phyloP scores from a whole-genome alignment of 2,329 filamentous ascomycete species.

The Catunica adiposa region DNA sequence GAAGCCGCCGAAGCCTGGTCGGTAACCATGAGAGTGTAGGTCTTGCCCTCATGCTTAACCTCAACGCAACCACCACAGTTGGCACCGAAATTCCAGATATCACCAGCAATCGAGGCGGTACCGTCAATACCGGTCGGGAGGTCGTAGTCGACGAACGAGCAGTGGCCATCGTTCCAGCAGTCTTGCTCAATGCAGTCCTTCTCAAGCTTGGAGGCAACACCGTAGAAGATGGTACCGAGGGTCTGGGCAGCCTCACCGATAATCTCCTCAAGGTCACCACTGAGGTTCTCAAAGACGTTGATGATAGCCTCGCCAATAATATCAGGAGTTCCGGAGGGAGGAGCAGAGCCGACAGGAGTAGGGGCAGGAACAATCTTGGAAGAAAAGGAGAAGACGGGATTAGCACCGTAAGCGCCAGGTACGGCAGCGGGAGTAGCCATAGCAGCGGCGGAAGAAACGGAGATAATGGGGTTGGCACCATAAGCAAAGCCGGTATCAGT shows the following conservation, averaged over 20 bases:
- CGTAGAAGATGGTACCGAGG: constrained; percentile 9
- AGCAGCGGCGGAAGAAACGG: background rate
- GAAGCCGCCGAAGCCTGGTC: constrained; percentile 5
- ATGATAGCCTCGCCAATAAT: background rate
- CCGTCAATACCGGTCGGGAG: constrained; percentile 8
- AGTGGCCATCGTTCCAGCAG: constrained; percentile 2
- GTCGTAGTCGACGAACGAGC: constrained; percentile 11
- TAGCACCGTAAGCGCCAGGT: background rate
- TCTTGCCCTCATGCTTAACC: constrained; percentile 11
- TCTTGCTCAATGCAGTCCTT: constrained; percentile 5
- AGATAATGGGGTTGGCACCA: background rate
- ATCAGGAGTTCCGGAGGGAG: background rate
- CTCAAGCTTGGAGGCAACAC: constrained; percentile 8
- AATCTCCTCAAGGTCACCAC: constrained; percentile 3
- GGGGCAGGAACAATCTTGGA: background rate
- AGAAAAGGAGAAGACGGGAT: background rate
- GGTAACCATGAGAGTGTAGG: constrained; percentile 12
- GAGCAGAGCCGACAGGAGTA: background rate
- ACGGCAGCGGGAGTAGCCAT: background rate
- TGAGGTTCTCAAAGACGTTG: background rate
- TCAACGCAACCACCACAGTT: constrained; percentile 13
- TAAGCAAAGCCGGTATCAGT: background rate
- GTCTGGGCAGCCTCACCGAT: background rate
- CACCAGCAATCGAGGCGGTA: constrained; percentile 4
- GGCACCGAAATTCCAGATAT: constrained; percentile 15